Conservation (phyloP, 305 asterid species). For the Fraxinus paxiana region DNA sequence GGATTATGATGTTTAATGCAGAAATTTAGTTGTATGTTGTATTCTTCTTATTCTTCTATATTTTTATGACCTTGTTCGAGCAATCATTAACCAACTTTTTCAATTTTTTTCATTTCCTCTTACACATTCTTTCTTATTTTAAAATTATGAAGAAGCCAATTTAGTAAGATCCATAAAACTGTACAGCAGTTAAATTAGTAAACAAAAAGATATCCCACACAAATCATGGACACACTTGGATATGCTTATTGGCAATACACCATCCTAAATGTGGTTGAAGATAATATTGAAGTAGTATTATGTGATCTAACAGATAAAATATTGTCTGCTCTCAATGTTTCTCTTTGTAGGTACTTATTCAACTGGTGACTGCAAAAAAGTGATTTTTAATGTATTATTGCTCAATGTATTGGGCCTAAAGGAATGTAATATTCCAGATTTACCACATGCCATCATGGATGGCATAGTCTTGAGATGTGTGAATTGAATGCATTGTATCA, state of each 20-base stretch:
- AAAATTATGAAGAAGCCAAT: neutral
- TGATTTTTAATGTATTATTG: neutral
- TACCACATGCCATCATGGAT: neutral
- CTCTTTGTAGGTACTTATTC: neutral
- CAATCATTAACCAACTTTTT: neutral
- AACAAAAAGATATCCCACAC: neutral
- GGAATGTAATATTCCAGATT: constrained; percentile 8
- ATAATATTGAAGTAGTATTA: neutral
- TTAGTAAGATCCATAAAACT: neutral
- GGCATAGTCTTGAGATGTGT: constrained; percentile 9
- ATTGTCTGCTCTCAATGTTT: neutral
- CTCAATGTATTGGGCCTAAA: neutral
- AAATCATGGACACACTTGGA: neutral
- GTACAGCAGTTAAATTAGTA: neutral
- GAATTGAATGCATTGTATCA: neutral
- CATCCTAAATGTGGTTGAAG: neutral
- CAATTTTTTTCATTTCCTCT: neutral
- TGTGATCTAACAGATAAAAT: neutral
- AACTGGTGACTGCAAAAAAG: neutral
- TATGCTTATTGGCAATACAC: neutral
- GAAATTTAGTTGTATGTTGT: neutral
- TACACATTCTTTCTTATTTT: neutral
- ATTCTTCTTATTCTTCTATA: neutral
- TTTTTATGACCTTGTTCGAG: neutral
- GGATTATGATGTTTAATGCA: neutral